These are phyloP conservation scores for Leucocoprinus birnbaumii DNA, from an alignment of 768 basidiomycete genomes.

Conservation along the genomic window DNA sequence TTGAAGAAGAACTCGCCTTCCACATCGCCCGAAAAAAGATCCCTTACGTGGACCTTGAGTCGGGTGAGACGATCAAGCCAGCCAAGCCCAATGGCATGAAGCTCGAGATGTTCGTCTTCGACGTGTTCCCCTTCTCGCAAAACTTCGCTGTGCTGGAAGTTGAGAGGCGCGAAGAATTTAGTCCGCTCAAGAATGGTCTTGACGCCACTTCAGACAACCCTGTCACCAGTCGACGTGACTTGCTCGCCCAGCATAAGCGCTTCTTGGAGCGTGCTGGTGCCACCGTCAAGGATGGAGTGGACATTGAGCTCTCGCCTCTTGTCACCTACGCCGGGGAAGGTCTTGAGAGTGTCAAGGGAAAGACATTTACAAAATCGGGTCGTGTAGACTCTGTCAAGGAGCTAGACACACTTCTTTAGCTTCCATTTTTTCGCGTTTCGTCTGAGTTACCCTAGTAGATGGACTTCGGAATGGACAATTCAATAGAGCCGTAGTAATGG, in stretches of 20 bases:
- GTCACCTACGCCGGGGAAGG: constrained; percentile 94
- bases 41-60: constrained; percentile 67
- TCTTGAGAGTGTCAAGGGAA: constrained; percentile 73
- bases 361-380: constrained; percentile 75
- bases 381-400: constrained; percentile 63
- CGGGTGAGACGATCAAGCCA: constrained; percentile 75
- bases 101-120: constrained; percentile 97
- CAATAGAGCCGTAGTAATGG: constrained; percentile 1
- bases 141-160: constrained; percentile 88
- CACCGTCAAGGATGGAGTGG: constrained; percentile 62
- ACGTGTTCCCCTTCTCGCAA: constrained; percentile 92
- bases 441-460: background rate
- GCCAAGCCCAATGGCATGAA: constrained; percentile 97
- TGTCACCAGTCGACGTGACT: constrained; percentile 84
- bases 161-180: constrained; percentile 86
- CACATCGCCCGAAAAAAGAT: constrained; percentile 99
- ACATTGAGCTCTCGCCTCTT: constrained; percentile 88
- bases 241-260: constrained; percentile 82
- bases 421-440: background rate
- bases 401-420: constrained; percentile 63
- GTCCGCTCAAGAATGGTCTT: constrained; percentile 96
- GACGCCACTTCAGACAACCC: constrained; percentile 90
- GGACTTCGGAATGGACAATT: constrained; percentile 5
- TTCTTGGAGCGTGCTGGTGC: constrained; percentile 85
- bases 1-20: constrained; percentile 89